Conservation (phyloP, 2,329 filamentous ascomycete genomes). For the Plectosphaerella plurivora region DNA sequence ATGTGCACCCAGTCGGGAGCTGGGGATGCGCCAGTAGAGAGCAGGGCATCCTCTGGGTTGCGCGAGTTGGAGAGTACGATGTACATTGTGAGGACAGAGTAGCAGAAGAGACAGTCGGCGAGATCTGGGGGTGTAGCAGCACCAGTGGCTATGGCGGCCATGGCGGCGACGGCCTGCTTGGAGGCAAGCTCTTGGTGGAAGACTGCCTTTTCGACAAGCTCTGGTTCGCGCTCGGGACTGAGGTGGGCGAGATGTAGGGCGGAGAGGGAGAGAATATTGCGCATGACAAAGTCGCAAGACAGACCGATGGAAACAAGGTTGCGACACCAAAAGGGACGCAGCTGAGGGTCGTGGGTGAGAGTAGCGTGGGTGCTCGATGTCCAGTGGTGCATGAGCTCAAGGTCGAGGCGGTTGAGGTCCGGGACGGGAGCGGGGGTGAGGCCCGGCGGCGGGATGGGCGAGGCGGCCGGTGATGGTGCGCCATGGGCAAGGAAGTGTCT, state of each 20-base stretch:
- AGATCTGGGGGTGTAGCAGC: slow-evolving; percentile 1
- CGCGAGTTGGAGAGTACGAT: slow-evolving; percentile 9
- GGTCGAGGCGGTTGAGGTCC: slow-evolving; percentile 33
- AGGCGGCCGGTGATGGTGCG: slow-evolving; percentile 3
- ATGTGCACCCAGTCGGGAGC: slow-evolving; percentile 16
- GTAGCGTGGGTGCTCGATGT: slow-evolving; percentile 44
- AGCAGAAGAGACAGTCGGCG: slow-evolving; percentile 6
- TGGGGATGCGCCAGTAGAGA: slow-evolving; percentile 4
- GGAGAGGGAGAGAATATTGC: slow-evolving; percentile 41
- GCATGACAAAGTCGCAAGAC: slow-evolving; percentile 40
- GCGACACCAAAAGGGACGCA: slow-evolving; percentile 41
- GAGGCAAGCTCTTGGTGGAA: slow-evolving; percentile 23
- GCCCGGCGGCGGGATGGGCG: slow-evolving; percentile 6
- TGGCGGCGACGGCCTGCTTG: slow-evolving; percentile 18
- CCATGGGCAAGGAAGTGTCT: too few relatives aligned
- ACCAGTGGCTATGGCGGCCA: slow-evolving; percentile 10
- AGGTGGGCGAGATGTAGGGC: slow-evolving; percentile 41
- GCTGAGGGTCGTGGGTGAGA: slow-evolving; percentile 31
- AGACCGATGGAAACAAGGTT: slow-evolving; percentile 43
- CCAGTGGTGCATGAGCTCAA: slow-evolving; percentile 51
- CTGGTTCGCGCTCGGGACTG: slow-evolving; percentile 10
- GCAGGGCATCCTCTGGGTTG: slow-evolving; percentile 6
- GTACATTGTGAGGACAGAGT: slow-evolving; percentile 11
- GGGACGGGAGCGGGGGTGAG: slow-evolving; percentile 4
- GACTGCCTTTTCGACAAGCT: slow-evolving; percentile 9